These are phyloP conservation scores for Solanum bukasovii DNA, from an alignment of 257 asterid genomes.

Conservation along the genomic window DNA sequence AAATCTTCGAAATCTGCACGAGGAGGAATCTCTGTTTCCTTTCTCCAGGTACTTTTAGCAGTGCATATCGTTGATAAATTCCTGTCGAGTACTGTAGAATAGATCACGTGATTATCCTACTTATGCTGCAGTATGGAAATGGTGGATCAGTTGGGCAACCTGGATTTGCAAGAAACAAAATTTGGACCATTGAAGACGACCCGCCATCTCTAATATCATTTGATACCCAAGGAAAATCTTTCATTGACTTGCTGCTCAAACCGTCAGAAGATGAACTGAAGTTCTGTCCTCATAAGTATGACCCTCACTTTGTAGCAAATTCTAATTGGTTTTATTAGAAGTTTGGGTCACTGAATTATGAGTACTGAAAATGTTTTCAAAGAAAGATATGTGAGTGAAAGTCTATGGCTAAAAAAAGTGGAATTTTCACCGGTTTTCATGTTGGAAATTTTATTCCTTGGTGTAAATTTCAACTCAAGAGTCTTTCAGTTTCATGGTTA, in stretches of 20 bases:
- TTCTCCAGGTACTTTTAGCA: conserved; percentile 65
- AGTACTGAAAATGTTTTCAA: neutral
- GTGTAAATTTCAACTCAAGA: neutral
- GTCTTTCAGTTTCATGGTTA: neutral
- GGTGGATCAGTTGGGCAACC: conserved; percentile 61
- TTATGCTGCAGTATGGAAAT: conserved; percentile 52
- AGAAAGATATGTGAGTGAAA: neutral
- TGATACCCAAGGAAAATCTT: conserved; percentile 56
- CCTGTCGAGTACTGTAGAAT: neutral
- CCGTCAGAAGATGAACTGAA: conserved; percentile 79
- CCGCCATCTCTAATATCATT: conserved; percentile 62
- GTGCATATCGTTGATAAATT: neutral
- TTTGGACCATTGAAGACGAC: conserved; percentile 69
- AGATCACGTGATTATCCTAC: conserved; percentile 2
- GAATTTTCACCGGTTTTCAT: neutral
- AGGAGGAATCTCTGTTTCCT: conserved; percentile 83
- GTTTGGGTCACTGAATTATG: neutral
- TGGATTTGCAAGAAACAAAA: conserved; percentile 72
- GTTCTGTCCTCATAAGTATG: conserved; percentile 79
- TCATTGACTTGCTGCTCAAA: conserved; percentile 70
- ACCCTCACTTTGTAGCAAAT: neutral
- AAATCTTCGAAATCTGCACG: conserved; percentile 81
- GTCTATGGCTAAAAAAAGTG: neutral
- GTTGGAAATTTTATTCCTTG: neutral
- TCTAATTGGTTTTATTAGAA: neutral